phyloP scores from a whole-genome alignment of 805 yeast species.

The Hyphopichia homilentoma region DNA sequence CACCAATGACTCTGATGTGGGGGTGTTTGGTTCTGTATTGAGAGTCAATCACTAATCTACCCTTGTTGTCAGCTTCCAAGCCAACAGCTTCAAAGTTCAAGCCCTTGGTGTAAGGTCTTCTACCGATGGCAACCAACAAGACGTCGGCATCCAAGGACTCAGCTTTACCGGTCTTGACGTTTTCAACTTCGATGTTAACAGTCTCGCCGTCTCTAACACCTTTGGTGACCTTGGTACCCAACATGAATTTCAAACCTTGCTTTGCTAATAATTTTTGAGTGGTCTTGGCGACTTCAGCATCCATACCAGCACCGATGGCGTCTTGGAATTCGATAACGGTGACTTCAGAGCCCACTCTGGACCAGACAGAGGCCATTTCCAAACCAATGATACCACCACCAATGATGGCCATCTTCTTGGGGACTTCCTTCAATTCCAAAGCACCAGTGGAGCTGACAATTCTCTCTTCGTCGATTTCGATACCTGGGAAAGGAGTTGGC shows the following conservation, averaged over 20 bases:
- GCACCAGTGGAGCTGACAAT: conserved; percentile 96
- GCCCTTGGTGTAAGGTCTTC: conserved; percentile 95
- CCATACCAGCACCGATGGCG: conserved; percentile 98
- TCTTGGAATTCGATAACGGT: conserved; percentile 88
- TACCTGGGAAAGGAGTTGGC: conserved; percentile 98
- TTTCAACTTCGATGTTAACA: conserved; percentile 85
- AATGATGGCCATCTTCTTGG: conserved; percentile 86
- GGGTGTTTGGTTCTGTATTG: conserved; percentile 89
- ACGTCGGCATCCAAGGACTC: conserved; percentile 86
- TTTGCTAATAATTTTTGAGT: conserved; percentile 87
- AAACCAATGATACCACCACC: conserved; percentile 99
- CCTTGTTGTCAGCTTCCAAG: conserved; percentile 85
- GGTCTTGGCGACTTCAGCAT: conserved; percentile 86
- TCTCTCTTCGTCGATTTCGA: conserved; percentile 92
- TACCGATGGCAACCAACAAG: conserved; percentile 94
- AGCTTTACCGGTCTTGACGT: conserved; percentile 79
- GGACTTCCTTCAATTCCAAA: conserved; percentile 78
- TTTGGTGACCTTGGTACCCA: conserved; percentile 84
- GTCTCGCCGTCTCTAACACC: conserved; percentile 87
- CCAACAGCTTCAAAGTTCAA: conserved; percentile 86
- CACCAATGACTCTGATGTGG: conserved; percentile 97
- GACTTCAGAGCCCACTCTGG: conserved; percentile 92
- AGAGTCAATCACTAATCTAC: conserved; percentile 90
- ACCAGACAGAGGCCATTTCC: conserved; percentile 98
- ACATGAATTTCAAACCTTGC: conserved; percentile 93